Evolutionary conservation across 2,329 filamentous ascomycete genomes (phyloP), one percentile per base, ranked within the genome.

Genomic region (Ceratocystis destructans): DNA sequence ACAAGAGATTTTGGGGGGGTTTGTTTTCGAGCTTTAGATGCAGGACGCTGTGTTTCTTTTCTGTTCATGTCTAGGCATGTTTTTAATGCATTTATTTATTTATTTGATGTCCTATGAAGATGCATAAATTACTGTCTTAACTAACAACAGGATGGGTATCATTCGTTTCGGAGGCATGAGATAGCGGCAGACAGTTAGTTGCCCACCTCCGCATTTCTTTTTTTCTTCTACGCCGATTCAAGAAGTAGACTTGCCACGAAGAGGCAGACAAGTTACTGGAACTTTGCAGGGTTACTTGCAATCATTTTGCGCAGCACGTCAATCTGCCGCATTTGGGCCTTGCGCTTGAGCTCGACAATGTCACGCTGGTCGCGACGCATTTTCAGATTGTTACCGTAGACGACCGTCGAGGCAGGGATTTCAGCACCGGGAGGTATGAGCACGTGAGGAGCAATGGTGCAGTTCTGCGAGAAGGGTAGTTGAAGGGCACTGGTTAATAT

Each of bases 301-400:
- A 90, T 87, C 76, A 90, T 78, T 73, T 82, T 84, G 70, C 80
- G 79, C 71, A 89, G 72, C 10, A 87, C 81, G 69, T 88, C 85
- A 67, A 89, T 84, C 74, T 90, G 87, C 70, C 84, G 83, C 46
- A 83, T 78, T 71, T 89, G 78, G 59, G 81, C 82, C 71, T 84
- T 81, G 71, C 88, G 80, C 72, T 85, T 83, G 69, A 86, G 75
- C 55, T 86, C 83, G 66, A 83, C 78, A 31, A 86, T 79, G n/a
- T 82, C 80, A 63, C 84, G 83, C 59, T 75, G 80, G 72, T 89
- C 86, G 37, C 74, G 74, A 68, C 85, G 79, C 69, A 79, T 78
- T 46, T 64, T 61, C 70, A 79, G 77, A 31, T 86, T 86, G 67
- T 83, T 82, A 0, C 87, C 86, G 74, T 84, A 90, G 25, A 90